Base-by-base conservation (phyloP, 495 filamentous ascomycete genomes). In the Aspergillus nidulans region DNA sequence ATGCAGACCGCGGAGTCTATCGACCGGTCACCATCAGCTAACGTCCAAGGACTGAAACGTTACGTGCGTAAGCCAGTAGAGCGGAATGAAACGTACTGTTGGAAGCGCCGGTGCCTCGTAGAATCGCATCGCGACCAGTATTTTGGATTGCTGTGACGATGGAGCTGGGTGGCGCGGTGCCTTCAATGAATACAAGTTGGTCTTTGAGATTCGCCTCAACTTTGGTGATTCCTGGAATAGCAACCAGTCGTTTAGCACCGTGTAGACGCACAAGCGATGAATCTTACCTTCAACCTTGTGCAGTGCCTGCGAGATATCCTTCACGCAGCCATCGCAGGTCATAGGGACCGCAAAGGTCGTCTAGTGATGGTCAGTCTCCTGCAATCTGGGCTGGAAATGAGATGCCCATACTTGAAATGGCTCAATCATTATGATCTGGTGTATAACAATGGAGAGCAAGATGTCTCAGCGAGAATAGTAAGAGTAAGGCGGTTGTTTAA, bases 261-360 rank as follows among this genome's bases (percentile, higher is more conserved):
- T 39, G 5, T 21, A 16, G 3, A 25, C 10, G 13, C 19, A 15
- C 20, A n/a, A 6, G 15, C 19, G 15, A 15, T 39, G 38, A 42
- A n/a, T 46, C 8, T 24, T 77, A 88, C 85, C 92, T 49, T 81
- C 77, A 12, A 97, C 68, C 63, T 86, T 85, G 60, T 83, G 73
- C 28, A 98, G 70, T 21, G 89, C 85, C 50, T 71, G 76, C 28
- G 91, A 91, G 56, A 98, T 80, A 59, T 91, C 86, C 59, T 90
- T 86, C 61, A 94, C 83, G 71, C 94, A 98, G 62, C 76, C 69
- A 39, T 95, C 86, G 71, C 94, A 97, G 69, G 82, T 87, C 80
- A 98, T 87, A 21, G 90, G 92, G 68, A 97, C 94, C 56, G 92
- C 89, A 65, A 98, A 97, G 56, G 91, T 86, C 38, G 91, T 95